Percentiles rank a stretch among this genome's conserved stretches.
phyloP scores from a whole-genome alignment of 2,329 filamentous ascomycete genomes.

The Arthrobotrys entomopaga region DNA sequence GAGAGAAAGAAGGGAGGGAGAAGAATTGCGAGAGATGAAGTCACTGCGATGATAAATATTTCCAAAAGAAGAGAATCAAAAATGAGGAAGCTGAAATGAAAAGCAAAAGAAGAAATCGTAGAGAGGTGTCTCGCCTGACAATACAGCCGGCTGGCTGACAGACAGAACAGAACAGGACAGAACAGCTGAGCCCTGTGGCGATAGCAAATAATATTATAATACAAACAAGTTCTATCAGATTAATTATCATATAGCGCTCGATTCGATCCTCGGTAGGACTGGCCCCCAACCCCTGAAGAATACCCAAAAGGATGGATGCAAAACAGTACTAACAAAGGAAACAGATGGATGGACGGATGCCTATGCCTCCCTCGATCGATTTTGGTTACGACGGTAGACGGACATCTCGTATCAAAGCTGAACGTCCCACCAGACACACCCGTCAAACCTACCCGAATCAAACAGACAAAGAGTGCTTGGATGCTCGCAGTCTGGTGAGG shows the following conservation, averaged over 20 bases:
- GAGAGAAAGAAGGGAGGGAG: conserved; percentile 19
- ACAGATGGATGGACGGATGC: no score
- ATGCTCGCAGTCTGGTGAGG: no score
- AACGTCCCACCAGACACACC: conserved; percentile 1
- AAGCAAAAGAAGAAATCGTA: background rate
- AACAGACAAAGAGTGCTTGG: background rate
- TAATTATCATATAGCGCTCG: background rate
- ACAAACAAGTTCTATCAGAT: background rate
- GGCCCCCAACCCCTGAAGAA: no score
- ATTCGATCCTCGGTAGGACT: background rate
- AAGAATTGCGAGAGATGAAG: conserved; percentile 45
- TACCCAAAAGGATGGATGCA: no score
- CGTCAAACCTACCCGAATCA: conserved; percentile 1
- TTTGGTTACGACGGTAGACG: no score
- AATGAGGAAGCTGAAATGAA: background rate
- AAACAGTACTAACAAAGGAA: no score
- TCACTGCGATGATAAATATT: conserved; percentile 14
- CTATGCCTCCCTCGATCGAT: no score
- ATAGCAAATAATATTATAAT: background rate
- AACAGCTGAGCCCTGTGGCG: background rate
- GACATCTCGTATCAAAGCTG: conserved; percentile 16
- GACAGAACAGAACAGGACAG: background rate
- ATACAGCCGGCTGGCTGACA: background rate
- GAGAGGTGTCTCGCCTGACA: background rate
- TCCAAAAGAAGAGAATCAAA: conserved; percentile 3